Percentiles rank a stretch among this genome's conserved stretches.
Conservation (phyloP, 768 basidiomycete genomes). For the Naganishia vishniacii region DNA sequence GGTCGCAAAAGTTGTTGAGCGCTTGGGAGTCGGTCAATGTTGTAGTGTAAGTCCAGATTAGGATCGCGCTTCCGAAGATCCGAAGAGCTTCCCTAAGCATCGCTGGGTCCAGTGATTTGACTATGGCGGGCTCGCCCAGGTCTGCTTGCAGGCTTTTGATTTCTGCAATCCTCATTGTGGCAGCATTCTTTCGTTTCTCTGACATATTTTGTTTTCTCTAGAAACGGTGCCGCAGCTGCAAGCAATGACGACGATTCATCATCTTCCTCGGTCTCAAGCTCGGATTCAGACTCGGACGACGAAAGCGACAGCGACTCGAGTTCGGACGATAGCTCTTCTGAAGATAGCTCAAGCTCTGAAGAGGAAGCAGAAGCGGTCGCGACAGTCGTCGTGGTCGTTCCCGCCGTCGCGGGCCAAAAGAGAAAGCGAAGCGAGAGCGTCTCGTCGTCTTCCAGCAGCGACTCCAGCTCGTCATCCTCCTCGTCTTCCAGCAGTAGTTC, state of each 20-base stretch:
- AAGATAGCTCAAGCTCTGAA: neutral
- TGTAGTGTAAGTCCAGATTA: slow-evolving; percentile 16
- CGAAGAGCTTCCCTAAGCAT: no score
- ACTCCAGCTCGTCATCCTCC: slow-evolving; percentile 17
- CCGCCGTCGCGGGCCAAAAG: slow-evolving; percentile 25
- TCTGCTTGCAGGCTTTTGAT: no score
- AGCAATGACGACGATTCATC: slow-evolving; percentile 16
- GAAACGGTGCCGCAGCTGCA: slow-evolving; percentile 19
- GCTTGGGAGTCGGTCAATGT: slow-evolving; percentile 33
- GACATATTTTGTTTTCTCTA: no score
- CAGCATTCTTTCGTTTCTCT: no score
- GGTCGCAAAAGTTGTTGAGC: slow-evolving; percentile 21
- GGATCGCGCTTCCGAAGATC: no score
- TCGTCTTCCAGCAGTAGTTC: slow-evolving; percentile 12
- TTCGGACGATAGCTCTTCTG: slow-evolving; percentile 28
- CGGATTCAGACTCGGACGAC: slow-evolving; percentile 26
- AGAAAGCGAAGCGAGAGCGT: slow-evolving; percentile 27
- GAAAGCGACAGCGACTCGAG: slow-evolving; percentile 17
- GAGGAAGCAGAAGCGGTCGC: slow-evolving; percentile 25
- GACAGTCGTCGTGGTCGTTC: neutral
- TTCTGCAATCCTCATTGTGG: no score
- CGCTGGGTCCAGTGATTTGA: no score
- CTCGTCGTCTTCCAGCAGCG: neutral
- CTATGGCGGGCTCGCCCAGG: no score
- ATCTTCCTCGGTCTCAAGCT: slow-evolving; percentile 23